Conservation (phyloP, 148 eudicot genomes). For the Chenopodium quinoa region DNA sequence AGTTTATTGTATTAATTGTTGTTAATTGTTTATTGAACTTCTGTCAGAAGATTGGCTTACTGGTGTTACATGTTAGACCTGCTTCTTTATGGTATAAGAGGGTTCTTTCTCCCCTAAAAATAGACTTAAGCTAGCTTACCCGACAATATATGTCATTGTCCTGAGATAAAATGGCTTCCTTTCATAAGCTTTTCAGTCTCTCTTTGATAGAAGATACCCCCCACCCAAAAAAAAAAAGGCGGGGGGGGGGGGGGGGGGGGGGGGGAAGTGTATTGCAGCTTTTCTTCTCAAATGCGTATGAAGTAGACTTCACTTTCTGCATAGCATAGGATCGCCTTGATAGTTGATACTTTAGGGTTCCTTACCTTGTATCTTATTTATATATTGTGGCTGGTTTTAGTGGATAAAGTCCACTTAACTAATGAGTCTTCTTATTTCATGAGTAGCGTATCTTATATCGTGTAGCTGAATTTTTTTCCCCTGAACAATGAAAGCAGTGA, state of each 20-base stretch:
- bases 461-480: slow-evolving; percentile 14
- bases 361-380: background rate
- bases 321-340: background rate
- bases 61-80: background rate
- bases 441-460: background rate
- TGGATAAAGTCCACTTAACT: background rate
- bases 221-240: background rate
- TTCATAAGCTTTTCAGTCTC: background rate
- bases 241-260: no score
- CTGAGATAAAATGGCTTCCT: background rate
- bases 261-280: no score
- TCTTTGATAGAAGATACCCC: background rate
- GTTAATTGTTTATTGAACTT: background rate
- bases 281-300: no score
- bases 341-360: background rate
- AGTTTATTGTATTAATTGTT: background rate
- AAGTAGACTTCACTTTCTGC: background rate
- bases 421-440: no score
- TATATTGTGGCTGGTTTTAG: background rate
- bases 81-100: background rate
- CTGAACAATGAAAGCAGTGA: slow-evolving; percentile 52
- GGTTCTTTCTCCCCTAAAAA: background rate
- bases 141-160: background rate
- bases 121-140: background rate
- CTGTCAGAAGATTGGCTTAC: background rate